Evolutionary conservation across 768 basidiomycete species (phyloP).

Genomic region (Holtermanniella nyarrowii): DNA sequence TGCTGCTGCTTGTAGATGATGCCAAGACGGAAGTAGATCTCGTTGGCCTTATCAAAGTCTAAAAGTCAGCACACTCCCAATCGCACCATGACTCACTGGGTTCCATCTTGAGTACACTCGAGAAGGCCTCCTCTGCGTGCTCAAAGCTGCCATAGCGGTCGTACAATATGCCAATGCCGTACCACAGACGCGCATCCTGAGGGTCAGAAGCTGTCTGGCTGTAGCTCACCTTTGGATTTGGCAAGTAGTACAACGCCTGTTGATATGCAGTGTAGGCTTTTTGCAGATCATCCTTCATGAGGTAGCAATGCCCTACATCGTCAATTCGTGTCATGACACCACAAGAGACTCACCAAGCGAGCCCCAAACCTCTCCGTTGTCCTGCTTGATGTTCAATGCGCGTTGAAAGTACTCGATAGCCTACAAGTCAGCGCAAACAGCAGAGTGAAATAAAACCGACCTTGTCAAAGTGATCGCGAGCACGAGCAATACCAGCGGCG

Average conservation of each 20-base stretch:
- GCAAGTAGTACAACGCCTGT: slow-evolving; percentile 89
- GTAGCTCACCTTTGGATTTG: slow-evolving; percentile 72
- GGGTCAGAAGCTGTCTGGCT: slow-evolving; percentile 25
- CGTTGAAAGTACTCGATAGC: slow-evolving; percentile 96
- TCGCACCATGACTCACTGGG: slow-evolving; percentile 54
- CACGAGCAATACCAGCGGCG: slow-evolving; percentile 90
- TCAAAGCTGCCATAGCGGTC: slow-evolving; percentile 97
- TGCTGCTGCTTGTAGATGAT: slow-evolving; percentile 99
- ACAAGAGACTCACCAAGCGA: slow-evolving; percentile 56
- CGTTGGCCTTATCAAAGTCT: slow-evolving; percentile 98
- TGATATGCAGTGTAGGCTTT: slow-evolving; percentile 98
- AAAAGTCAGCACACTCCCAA: background rate
- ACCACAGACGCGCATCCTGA: slow-evolving; percentile 98
- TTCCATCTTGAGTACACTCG: slow-evolving; percentile 92
- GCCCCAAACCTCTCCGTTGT: slow-evolving; percentile 98
- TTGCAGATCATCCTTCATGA: slow-evolving; percentile 98
- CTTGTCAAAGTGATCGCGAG: slow-evolving; percentile 95
- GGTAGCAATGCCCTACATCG: slow-evolving; percentile 75
- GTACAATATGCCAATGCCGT: slow-evolving; percentile 97
- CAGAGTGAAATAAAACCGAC: slow-evolving; percentile 44
- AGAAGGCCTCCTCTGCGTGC: slow-evolving; percentile 97
- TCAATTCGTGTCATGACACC: slow-evolving; percentile 3
- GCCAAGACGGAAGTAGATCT: slow-evolving; percentile 93
- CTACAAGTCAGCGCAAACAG: slow-evolving; percentile 23
- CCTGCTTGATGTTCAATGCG: slow-evolving; percentile 76